Base-by-base conservation (phyloP, 257 asterid species). In the Henckelia pumila region DNA sequence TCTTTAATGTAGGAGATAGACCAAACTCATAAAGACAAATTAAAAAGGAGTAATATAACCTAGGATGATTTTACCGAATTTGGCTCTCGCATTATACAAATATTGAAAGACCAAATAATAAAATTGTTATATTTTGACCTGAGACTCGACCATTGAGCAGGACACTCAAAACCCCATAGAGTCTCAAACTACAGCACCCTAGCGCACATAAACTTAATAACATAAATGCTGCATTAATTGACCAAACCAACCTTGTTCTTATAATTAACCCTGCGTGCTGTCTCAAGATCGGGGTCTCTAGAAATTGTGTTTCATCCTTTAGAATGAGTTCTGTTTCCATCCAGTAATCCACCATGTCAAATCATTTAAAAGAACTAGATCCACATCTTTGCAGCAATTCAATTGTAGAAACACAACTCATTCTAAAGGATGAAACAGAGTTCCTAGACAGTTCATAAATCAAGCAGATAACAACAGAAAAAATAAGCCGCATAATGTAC, bases 231-330 rank as follows among this genome's bases (percentile, higher is more conserved):
- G 26, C 56, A 14, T 50, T 53, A 37, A 52, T 61, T 58, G 65
- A 50, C 63, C 40, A 56, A 50, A 80, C 63, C 52, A 35, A 84
- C 96, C 95, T 86, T 64, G 75, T 73, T 60, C 92, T 83, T 62
- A 81, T 88, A 50, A n/a, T n/a, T n/a, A n/a, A 97, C 95, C 81
- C 96, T 89, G 25, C 74, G 80, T 32, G 96, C 84, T 40, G 98
- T 92, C 82, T 79, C 91, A 77, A 92, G 89, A 67, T 81, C 89
- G 14, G 94, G 98, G 66, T 86, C 93, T 71, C 81, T 83, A 65
- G 98, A 95, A 76, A 92, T 73, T 40, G 97, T 92, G 73, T 86
- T 79, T 79, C 91, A 80, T 62, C 80, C 73, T 75, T 83, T 89
- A 30, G 79, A 69, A 52, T 66, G 75, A 67, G 58, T 44, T 47